A percentile compares a stretch with the other conserved stretches of the same genome.
Conservation (phyloP, 108 stramenopile genomes). For the Ochromonas danica region DNA sequence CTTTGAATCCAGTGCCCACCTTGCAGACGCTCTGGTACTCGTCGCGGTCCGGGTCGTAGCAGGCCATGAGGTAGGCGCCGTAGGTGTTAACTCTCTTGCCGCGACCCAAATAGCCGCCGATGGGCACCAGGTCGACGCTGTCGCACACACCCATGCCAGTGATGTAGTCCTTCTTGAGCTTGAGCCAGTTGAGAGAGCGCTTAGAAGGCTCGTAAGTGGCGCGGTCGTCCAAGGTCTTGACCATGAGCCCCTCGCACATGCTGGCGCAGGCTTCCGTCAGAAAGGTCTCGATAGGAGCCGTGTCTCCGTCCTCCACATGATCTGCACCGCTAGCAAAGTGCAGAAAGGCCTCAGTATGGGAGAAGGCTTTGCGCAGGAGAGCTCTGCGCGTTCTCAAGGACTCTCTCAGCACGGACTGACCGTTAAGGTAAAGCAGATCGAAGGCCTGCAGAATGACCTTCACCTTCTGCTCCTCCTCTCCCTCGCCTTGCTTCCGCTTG, state of each 20-base stretch:
- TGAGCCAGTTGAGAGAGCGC: constrained; percentile 97
- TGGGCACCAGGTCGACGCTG: constrained; percentile 94
- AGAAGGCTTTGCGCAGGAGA: constrained; percentile 74
- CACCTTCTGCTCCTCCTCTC: constrained; percentile 71
- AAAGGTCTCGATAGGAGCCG: constrained; percentile 75
- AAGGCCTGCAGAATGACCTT: constrained; percentile 93
- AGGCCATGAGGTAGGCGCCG: constrained; percentile 96
- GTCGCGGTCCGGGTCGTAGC: constrained; percentile 91
- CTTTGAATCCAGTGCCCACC: constrained; percentile 82
- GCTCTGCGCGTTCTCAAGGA: constrained; percentile 76
- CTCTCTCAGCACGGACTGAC: constrained; percentile 72
- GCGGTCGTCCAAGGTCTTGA: constrained; percentile 89
- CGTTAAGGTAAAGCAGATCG: constrained; percentile 98
- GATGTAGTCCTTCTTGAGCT: constrained; percentile 99
- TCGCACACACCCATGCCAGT: constrained; percentile 84
- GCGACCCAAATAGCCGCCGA: constrained; percentile 91
- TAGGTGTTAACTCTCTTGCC: constrained; percentile 92
- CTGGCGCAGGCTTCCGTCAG: constrained; percentile 90
- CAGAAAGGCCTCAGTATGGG: constrained; percentile 79
- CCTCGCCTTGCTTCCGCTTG: constrained; percentile 58
- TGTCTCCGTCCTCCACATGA: constrained; percentile 71
- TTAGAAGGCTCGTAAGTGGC: constrained; percentile 89
- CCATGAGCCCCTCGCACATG: constrained; percentile 99
- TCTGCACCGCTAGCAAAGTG: constrained; percentile 68
- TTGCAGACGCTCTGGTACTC: constrained; percentile 98